Evolutionary conservation across 2,329 filamentous ascomycete genomes (phyloP).

Genomic region (Arthrobotrys entomopaga): DNA sequence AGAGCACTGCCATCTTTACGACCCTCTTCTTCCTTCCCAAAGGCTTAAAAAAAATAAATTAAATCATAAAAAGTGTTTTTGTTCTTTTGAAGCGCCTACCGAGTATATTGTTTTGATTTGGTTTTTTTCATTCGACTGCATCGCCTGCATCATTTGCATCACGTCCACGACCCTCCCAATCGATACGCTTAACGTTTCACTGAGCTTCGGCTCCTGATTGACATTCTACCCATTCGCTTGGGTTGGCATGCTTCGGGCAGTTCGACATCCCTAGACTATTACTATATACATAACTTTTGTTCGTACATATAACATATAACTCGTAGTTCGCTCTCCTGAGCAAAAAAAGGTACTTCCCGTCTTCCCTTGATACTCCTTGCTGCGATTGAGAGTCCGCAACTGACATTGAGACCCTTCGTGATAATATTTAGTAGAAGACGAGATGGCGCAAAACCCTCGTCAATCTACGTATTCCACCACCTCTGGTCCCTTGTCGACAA

Average conservation of each 20-base stretch:
- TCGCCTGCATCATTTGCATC: constrained; percentile 3
- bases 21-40: background rate
- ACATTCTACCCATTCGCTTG: constrained; percentile 44
- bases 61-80: constrained; percentile 28
- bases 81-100: constrained; percentile 8
- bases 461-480: constrained; percentile 75
- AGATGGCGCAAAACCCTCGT: constrained; percentile 67
- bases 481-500: constrained; percentile 68
- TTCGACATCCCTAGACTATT: constrained; percentile 11
- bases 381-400: too few relatives aligned
- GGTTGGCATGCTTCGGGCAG: constrained; percentile 29
- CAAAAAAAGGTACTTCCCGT: constrained; percentile 24
- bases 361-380: background rate
- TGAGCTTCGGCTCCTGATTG: constrained; percentile 48
- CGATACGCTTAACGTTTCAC: constrained; percentile 11
- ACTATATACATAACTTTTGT: constrained; percentile 18
- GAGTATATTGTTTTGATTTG: constrained; percentile 3
- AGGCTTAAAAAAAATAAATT: constrained; percentile 17
- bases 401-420: too few relatives aligned
- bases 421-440: constrained; percentile 61
- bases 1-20: constrained; percentile 15
- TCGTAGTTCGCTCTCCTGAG: constrained; percentile 21
- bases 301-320: constrained; percentile 13
- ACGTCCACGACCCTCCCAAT: constrained; percentile 22
- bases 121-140: constrained; percentile 2